A percentile compares a stretch with the other conserved stretches of the same genome.
These are phyloP conservation scores for Lecanicillium sp. DNA, from an alignment of 2,329 filamentous ascomycete species.

Conservation along the genomic window DNA sequence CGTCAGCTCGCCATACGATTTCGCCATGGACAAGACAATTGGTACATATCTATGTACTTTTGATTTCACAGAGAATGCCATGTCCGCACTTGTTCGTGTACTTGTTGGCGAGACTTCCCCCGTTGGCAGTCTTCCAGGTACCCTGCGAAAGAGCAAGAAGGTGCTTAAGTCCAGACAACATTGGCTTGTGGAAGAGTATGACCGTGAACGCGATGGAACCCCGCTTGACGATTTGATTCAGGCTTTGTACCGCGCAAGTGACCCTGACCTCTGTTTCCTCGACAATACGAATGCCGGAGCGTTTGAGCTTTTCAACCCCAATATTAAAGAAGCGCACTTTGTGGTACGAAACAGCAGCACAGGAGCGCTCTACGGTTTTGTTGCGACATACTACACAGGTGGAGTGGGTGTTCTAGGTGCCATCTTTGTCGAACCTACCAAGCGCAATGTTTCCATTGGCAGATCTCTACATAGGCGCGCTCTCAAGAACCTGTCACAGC, in stretches of 20 bases:
- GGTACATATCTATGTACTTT: constrained; percentile 93
- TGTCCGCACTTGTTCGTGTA: constrained; percentile 75
- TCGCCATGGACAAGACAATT: constrained; percentile 84
- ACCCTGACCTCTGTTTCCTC: constrained; percentile 61
- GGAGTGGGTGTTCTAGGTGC: constrained; percentile 69
- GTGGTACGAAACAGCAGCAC: constrained; percentile 93
- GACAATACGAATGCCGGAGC: constrained; percentile 61
- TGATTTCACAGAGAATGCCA: constrained; percentile 88
- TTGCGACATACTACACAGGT: constrained; percentile 74
- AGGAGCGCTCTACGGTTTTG: constrained; percentile 84
- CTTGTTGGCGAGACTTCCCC: constrained; percentile 68
- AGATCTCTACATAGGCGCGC: constrained; percentile 82
- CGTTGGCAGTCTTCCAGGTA: constrained; percentile 56
- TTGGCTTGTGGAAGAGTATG: constrained; percentile 89
- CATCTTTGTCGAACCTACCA: constrained; percentile 80
- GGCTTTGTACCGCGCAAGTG: constrained; percentile 57
- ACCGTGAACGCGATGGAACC: constrained; percentile 65
- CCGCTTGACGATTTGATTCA: constrained; percentile 70
- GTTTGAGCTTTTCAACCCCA: constrained; percentile 64
- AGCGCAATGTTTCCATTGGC: constrained; percentile 83
- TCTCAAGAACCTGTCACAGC: constrained; percentile 62
- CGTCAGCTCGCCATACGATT: constrained; percentile 93
- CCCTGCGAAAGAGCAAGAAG: constrained; percentile 79
- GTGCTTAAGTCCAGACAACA: constrained; percentile 83
- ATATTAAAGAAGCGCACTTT: constrained; percentile 75